Evolutionary conservation across 208 protist genomes (phyloP), one percentile per base, ranked within the genome.

Genomic region (Leishmania tropica): DNA sequence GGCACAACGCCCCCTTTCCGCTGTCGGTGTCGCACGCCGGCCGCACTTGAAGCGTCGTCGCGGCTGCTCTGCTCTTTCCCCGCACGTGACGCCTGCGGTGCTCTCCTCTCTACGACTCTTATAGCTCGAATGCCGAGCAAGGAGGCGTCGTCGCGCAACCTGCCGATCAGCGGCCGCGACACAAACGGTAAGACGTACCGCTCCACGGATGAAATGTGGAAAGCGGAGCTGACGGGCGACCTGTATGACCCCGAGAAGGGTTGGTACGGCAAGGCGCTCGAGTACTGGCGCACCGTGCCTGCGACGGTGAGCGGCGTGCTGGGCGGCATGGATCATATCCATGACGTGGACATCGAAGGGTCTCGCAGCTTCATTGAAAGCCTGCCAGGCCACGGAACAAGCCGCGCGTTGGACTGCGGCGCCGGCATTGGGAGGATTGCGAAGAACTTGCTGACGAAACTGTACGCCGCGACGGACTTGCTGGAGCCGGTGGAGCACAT

Each of bases 401-500:
- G 35, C n/a, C 92, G 93, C 10, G 95, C 95, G 15, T 83, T 98
- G 42, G 97, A 98, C 85, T 97, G 92, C 79, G 97, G 95, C 70
- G 95, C 96, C 17, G 97, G 97, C 28, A 97, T 98, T 78, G 97
- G 97, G n/a, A 91, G 97, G 58, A 95, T 98, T 53, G 87, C 94
- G 4, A 93, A 96, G 81, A 65, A 83, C 1, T 88, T 98, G 31
- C 88, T 98, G 19, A 83, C 84, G 13, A 74, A 68, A 17, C 76
- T 96, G 76, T 98, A 98, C 85, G 81, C 81, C 17, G 75, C 76
- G 42, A 95, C 92, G 8, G 96, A 98, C 78, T 68, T 98, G 45
- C 80, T 98, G 68, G 95, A 98, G 87, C 96, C 95, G 45, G 88
- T 96, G 76, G 84, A 81, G 73, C 91, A 94, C 76, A 96, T 98